phyloP scores from a whole-genome alignment of 805 yeast genomes.

The Candida ortonii region DNA sequence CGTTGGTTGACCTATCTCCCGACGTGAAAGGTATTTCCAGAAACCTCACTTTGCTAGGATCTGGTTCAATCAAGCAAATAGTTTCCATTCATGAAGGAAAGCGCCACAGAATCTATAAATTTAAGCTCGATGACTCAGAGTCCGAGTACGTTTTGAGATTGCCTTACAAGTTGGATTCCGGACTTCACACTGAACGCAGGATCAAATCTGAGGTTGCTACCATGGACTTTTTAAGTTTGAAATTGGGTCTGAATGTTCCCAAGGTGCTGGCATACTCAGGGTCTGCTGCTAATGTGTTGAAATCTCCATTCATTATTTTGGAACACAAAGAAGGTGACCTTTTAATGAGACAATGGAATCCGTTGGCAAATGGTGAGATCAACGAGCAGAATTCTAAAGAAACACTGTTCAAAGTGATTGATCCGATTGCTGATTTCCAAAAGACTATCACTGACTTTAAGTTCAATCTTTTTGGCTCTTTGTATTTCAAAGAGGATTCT shows the following conservation, averaged over 20 bases:
- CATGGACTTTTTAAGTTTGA: conserved; percentile 69
- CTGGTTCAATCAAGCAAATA: conserved; percentile 57
- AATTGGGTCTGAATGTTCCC: conserved; percentile 70
- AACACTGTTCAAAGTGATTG: conserved; percentile 57
- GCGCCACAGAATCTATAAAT: conserved; percentile 82
- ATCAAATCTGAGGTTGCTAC: conserved; percentile 92
- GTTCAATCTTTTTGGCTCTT: conserved; percentile 75
- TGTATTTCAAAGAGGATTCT: conserved; percentile 76
- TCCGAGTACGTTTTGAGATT: conserved; percentile 69
- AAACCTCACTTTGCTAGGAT: conserved; percentile 22
- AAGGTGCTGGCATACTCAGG: conserved; percentile 67
- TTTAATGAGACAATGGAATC: conserved; percentile 89
- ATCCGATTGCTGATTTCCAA: conserved; percentile 60
- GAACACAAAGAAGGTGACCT: conserved; percentile 77
- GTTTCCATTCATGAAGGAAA: conserved; percentile 91
- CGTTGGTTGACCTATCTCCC: conserved; percentile 11
- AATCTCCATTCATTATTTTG: conserved; percentile 75
- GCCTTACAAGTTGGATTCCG: conserved; percentile 77
- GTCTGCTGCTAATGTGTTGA: conserved; percentile 57
- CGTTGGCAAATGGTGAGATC: conserved; percentile 59
- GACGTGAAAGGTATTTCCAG: conserved; percentile 21
- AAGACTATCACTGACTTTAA: conserved; percentile 37
- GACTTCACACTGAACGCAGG: conserved; percentile 59
- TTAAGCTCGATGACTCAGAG: conserved; percentile 46
- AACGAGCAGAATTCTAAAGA: conserved; percentile 48